Conservation (phyloP, 176 grass and related monocot species). For the Guadua angustifolia region DNA sequence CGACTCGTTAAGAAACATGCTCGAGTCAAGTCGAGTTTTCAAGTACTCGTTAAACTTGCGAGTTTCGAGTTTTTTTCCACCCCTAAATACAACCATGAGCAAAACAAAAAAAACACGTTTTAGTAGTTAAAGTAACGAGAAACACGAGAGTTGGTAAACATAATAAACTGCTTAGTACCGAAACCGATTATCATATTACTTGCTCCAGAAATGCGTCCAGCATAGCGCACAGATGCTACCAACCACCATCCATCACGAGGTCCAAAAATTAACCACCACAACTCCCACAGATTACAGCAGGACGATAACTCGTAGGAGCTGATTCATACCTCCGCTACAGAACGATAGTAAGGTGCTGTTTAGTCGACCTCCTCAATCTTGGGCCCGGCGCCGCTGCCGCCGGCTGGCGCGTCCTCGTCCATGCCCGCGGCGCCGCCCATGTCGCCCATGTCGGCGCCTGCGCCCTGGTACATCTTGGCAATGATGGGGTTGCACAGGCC, state of each 20-base stretch:
- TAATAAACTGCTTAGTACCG: not conserved
- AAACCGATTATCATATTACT: not conserved
- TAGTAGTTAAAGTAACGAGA: no score
- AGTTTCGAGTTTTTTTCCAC: no score
- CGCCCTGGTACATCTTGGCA: constrained; percentile 77
- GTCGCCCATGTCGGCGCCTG: constrained; percentile 54
- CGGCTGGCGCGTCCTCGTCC: constrained; percentile 49
- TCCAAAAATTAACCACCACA: constrained; percentile 11
- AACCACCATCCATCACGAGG: not conserved
- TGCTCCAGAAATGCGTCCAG: not conserved
- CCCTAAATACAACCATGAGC: no score
- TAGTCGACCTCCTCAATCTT: constrained; percentile 74
- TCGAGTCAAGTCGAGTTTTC: no score
- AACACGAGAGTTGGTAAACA: not conserved
- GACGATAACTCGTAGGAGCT: not conserved
- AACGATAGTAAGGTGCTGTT: fast-evolving
- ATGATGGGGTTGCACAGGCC: constrained; percentile 75
- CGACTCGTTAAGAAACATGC: no score
- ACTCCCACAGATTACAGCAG: not conserved
- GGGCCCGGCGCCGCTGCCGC: constrained; percentile 47
- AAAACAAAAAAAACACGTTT: no score
- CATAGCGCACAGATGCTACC: no score
- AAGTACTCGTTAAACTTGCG: no score
- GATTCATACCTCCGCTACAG: not conserved
- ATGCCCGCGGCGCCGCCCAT: constrained; percentile 41